Conservation (phyloP, 345 rosid genomes). For the Schrenkiella parvula region DNA sequence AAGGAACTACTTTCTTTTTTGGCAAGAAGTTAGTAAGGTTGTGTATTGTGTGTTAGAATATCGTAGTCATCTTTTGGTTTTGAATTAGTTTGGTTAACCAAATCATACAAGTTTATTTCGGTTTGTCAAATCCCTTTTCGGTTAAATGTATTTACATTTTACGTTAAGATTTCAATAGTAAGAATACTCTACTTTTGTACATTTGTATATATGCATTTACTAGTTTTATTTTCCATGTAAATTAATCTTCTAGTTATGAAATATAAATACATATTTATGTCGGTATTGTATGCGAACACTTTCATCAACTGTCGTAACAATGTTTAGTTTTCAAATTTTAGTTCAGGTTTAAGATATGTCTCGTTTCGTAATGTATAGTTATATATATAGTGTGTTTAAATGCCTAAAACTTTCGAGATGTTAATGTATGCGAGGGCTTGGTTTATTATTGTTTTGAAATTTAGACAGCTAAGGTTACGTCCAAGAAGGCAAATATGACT, state of each 20-base stretch:
- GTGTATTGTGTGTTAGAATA: constrained; percentile 5
- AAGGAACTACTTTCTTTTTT: background rate
- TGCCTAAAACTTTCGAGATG: background rate
- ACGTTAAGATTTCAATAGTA: background rate
- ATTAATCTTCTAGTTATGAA: too few species aligned
- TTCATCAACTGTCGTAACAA: too few species aligned
- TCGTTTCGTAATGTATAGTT: too few species aligned
- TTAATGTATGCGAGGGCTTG: background rate
- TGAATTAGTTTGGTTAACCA: background rate
- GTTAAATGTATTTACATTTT: too few species aligned
- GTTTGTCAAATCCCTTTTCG: background rate
- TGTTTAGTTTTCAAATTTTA: too few species aligned
- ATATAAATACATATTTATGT: background rate
- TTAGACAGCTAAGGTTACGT: constrained; percentile 24
- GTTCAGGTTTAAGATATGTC: background rate
- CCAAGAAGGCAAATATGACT: constrained; percentile 1
- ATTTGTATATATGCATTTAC: background rate
- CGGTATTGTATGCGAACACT: too few species aligned
- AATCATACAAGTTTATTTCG: background rate
- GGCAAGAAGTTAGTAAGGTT: constrained; percentile 11
- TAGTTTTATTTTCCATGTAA: too few species aligned
- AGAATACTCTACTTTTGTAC: background rate
- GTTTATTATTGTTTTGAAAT: background rate
- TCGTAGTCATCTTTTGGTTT: constrained; percentile 11
- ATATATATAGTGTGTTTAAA: background rate